These are phyloP conservation scores for Scenedesmus sp. DNA, from an alignment of 163 green algal genomes.

Conservation along the genomic window DNA sequence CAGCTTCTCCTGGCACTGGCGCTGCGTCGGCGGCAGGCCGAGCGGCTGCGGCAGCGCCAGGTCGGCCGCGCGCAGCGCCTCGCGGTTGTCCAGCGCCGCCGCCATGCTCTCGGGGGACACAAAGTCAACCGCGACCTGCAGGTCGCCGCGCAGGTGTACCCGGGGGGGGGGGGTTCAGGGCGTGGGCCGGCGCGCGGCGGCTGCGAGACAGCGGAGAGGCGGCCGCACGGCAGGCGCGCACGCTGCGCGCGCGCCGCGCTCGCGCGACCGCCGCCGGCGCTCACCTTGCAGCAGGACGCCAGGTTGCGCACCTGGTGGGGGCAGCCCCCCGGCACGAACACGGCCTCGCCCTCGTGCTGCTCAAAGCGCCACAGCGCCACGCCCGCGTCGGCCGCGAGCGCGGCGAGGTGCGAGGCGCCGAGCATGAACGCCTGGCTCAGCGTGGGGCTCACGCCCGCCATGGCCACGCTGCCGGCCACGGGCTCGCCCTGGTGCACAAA, in stretches of 20 bases:
- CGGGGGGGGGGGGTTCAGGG: no score
- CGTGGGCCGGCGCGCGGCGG: no score
- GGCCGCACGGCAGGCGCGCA: neutral
- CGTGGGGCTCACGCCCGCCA: slow-evolving; percentile 16
- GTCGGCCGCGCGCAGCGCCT: slow-evolving; percentile 50
- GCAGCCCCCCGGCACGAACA: slow-evolving; percentile 88
- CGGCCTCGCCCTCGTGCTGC: slow-evolving; percentile 79
- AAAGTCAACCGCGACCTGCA: slow-evolving; percentile 87
- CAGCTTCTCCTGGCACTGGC: slow-evolving; percentile 41
- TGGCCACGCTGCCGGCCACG: slow-evolving; percentile 9
- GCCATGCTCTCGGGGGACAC: slow-evolving; percentile 75
- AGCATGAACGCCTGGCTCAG: slow-evolving; percentile 60
- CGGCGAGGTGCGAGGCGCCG: neutral
- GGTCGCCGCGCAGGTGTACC: neutral
- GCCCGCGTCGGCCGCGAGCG: slow-evolving; percentile 14
- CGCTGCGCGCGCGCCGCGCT: no score
- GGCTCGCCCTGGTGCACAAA: slow-evolving; percentile 56
- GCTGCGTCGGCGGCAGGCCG: neutral
- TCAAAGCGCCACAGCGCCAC: slow-evolving; percentile 82
- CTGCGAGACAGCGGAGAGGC: neutral
- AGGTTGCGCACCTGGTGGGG: slow-evolving; percentile 87
- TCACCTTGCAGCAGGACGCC: slow-evolving; percentile 75
- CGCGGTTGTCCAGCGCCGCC: slow-evolving; percentile 55
- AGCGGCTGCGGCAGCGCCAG: slow-evolving; percentile 19
- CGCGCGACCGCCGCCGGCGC: neutral